phyloP scores from a whole-genome alignment of 129 eudicot genomes.

The Apium graveolens region DNA sequence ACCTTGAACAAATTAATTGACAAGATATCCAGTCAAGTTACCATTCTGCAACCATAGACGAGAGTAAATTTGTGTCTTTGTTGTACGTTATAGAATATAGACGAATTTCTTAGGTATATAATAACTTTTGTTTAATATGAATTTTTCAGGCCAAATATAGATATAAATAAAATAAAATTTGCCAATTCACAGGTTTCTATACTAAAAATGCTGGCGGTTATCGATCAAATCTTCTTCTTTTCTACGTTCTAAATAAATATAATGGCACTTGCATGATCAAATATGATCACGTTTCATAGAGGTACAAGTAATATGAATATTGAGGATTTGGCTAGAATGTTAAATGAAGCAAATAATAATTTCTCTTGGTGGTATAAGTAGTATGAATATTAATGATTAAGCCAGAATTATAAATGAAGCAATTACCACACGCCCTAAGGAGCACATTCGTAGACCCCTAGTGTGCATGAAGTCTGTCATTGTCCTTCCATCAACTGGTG shows the following conservation, averaged over 20 bases:
- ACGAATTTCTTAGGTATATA: background rate
- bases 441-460: constrained; percentile 90
- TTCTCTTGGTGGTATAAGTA: no score
- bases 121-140: background rate
- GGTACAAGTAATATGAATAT: background rate
- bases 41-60: background rate
- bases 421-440: constrained; percentile 93
- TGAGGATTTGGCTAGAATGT: background rate
- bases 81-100: background rate
- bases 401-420: background rate
- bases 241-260: background rate
- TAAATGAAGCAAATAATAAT: background rate
- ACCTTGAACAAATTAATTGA: background rate
- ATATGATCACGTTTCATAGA: background rate
- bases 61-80: background rate
- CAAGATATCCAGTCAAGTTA: background rate
- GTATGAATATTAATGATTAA: background rate
- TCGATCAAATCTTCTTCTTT: background rate
- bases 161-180: no score
- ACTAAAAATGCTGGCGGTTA: background rate
- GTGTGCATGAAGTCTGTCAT: constrained; percentile 97
- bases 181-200: background rate
- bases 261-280: background rate
- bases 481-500: constrained; percentile 99
- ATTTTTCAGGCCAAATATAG: background rate